These are phyloP conservation scores for Cytospora mali DNA, from an alignment of 2,329 filamentous ascomycete genomes.

Conservation along the genomic window DNA sequence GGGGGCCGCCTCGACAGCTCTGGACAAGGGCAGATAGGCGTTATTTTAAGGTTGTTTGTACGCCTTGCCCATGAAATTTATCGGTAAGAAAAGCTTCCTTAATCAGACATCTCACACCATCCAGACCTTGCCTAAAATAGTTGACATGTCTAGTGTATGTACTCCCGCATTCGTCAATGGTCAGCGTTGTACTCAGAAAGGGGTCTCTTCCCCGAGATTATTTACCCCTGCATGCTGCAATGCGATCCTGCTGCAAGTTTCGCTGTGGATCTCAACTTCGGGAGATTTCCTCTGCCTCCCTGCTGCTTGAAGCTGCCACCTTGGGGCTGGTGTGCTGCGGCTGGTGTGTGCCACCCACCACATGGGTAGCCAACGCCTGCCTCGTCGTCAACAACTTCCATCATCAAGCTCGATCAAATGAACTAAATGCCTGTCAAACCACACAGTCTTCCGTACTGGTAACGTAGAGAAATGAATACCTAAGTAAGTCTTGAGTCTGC, in stretches of 20 bases:
- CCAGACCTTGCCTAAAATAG: slow-evolving; percentile 1
- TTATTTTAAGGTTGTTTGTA: slow-evolving; percentile 13
- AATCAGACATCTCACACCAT: not conserved
- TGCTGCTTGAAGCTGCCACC: not conserved
- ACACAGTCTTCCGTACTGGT: not conserved
- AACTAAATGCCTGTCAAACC: not conserved
- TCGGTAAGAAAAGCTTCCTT: not conserved
- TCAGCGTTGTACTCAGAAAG: slow-evolving; percentile 17
- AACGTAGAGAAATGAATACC: not conserved
- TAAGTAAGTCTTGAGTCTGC: not conserved
- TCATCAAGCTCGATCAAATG: not conserved
- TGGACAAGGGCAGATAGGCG: not conserved
- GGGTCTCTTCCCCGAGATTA: slow-evolving; percentile 11
- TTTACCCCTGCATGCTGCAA: slow-evolving; percentile 23
- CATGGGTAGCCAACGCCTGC: not conserved
- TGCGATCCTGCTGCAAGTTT: slow-evolving; percentile 20
- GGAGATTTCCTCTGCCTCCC: not conserved
- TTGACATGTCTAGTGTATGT: not conserved
- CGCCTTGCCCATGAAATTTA: not conserved
- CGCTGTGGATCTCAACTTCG: slow-evolving; percentile 14
- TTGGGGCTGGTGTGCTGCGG: slow-evolving; percentile 2
- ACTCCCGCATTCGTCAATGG: slow-evolving; percentile 1
- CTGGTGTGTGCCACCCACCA: not conserved
- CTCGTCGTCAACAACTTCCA: not conserved
- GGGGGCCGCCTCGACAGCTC: slow-evolving; percentile 4